Evolutionary conservation across 2,329 filamentous ascomycete species (phyloP).

Genomic region (Coniochaeta hoffmannii): DNA sequence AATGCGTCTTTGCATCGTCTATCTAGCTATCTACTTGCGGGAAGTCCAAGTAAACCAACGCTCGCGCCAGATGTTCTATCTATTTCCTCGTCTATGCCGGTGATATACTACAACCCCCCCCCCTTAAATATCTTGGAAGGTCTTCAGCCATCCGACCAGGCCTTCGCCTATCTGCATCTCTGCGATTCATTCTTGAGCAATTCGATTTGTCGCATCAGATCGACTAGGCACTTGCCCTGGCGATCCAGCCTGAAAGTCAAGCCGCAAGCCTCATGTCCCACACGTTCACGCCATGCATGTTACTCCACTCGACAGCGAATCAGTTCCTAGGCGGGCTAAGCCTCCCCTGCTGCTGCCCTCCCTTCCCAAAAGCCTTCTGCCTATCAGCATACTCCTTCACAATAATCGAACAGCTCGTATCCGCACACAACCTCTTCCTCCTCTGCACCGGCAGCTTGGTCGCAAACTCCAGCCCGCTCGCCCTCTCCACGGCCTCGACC

Average conservation of each 20-base stretch:
- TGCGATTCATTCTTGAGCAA: neutral
- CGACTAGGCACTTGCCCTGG: neutral
- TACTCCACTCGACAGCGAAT: neutral
- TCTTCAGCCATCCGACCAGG: neutral
- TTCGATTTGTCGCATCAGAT: neutral
- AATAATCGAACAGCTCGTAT: conserved; percentile 75
- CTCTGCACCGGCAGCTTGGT: conserved; percentile 66
- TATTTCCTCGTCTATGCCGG: neutral
- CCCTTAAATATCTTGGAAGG: neutral
- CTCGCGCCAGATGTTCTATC: neutral
- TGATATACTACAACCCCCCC: neutral
- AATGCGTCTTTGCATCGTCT: too few relatives aligned
- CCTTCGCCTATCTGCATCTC: neutral
- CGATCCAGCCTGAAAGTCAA: neutral
- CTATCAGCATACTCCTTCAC: conserved; percentile 69
- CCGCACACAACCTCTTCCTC: conserved; percentile 74
- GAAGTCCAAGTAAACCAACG: neutral
- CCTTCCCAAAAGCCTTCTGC: conserved; percentile 51
- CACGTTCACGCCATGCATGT: neutral
- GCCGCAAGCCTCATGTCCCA: neutral
- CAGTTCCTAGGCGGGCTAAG: neutral
- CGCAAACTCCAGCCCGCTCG: conserved; percentile 87
- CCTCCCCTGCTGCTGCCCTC: neutral
- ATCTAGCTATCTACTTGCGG: neutral
- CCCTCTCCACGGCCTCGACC: conserved; percentile 83